Evolutionary conservation across 1,284 basidiomycete species (phyloP), one percentile per base, ranked within the genome.

Genomic region (Cutaneotrichosporon dermatis): DNA sequence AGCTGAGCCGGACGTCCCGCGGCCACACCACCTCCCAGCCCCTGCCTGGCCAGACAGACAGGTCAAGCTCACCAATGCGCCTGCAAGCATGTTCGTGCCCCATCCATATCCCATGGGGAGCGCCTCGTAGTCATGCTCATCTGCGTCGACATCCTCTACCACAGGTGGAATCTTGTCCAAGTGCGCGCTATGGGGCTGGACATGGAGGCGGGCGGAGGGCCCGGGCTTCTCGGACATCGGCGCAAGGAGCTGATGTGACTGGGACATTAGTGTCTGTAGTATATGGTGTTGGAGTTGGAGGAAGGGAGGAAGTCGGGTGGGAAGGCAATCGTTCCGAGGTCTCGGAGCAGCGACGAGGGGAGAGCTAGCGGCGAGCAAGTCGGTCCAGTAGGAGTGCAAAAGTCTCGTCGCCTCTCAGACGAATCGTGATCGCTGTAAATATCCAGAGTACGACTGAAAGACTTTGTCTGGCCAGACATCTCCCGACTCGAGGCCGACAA

Each of bases 1-100:
- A 25, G 25, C 25, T 25, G 25, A 10, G 43, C 43, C 43, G n/a
- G 7, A 25, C 33, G 10, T 4, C 15, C 7, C 37, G 12, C 13
- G 40, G 6, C 25, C 2, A n/a, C 33, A 51, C 36, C 36, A 39
- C 37, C 8, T 16, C 50, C 50, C 6, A 37, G 6, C 15, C n/a
- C 15, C 16, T 36, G 6, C 37, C 37, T 33, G 12, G 10, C 37
- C 5, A 41, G 15, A 39, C 40, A 35, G 34, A 43, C 42, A 16
- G 15, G 10, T 16, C 5, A 41, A 34, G 83, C 89, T 80, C 73
- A 92, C 91, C 76, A 99, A 81, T 51, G 93, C 93, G 59, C 96
- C 96, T 34, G 96, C 96, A 71, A 92, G 81, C 96, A 99, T 99
- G 80, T 94, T 96, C 66, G 96, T 89, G 25, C 78, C 80, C 66